These are phyloP conservation scores for Antrodiella citrinella DNA, from an alignment of 768 basidiomycete species.

Conservation along the genomic window DNA sequence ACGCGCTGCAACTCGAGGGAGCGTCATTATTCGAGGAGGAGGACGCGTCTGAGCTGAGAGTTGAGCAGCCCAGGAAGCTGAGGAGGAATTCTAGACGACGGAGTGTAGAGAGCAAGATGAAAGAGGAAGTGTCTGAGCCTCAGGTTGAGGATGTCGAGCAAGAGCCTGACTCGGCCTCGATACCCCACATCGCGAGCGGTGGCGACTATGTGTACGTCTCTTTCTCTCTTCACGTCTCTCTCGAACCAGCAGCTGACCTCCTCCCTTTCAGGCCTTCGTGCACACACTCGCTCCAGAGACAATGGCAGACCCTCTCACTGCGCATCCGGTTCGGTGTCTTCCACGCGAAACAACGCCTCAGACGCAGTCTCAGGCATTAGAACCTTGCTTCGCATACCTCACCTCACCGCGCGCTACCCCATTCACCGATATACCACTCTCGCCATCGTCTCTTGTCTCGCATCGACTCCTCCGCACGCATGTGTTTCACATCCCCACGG, in stretches of 20 bases:
- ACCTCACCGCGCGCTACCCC: not conserved
- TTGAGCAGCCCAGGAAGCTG: not conserved
- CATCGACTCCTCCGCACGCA: not conserved
- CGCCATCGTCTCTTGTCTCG: not conserved
- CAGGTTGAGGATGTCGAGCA: constrained; percentile 1
- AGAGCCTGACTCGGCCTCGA: constrained; percentile 2
- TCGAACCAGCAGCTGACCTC: not conserved
- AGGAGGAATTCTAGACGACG: constrained; percentile 1
- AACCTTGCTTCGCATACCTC: not conserved
- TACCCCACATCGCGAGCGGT: constrained; percentile 2
- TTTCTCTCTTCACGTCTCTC: not conserved
- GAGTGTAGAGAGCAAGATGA: constrained; percentile 3
- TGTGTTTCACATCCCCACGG: not conserved
- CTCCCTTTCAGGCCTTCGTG: constrained; percentile 43
- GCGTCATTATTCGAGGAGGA: constrained; percentile 1
- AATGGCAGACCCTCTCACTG: constrained; percentile 55
- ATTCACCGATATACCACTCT: not conserved
- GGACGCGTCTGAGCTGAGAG: not conserved
- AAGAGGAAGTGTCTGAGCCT: not conserved
- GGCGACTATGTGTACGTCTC: constrained; percentile 17
- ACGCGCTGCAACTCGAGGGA: constrained; percentile 6
- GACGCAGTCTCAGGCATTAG: constrained; percentile 1
- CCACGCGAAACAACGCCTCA: constrained; percentile 35
- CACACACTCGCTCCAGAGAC: constrained; percentile 39
- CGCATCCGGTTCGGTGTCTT: constrained; percentile 52